A percentile compares a stretch with the other conserved stretches of the same genome.
phyloP scores from a whole-genome alignment of 208 protist genomes.

The Crithidia bombi region DNA sequence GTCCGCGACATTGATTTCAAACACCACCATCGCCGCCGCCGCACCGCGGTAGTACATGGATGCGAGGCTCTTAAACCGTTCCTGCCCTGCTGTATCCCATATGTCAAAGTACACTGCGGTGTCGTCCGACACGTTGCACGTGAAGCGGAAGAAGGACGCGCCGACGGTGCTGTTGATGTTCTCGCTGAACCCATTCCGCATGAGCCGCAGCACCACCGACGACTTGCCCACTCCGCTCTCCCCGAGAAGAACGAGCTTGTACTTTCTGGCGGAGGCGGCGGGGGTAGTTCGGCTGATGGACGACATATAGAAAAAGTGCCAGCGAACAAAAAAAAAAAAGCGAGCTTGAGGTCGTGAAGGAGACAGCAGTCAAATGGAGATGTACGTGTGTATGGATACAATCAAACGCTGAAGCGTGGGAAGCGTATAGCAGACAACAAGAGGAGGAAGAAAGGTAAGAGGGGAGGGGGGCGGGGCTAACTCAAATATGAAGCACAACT shows the following conservation, averaged over 20 bases:
- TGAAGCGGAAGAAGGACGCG: constrained; percentile 85
- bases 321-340: neutral
- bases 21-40: constrained; percentile 94
- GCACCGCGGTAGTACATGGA: constrained; percentile 94
- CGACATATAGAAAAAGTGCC: constrained; percentile 3
- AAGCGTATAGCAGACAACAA: too few relatives aligned
- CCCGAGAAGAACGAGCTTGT: constrained; percentile 89
- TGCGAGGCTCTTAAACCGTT: constrained; percentile 88
- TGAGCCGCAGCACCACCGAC: constrained; percentile 83
- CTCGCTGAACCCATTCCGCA: constrained; percentile 77
- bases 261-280: constrained; percentile 46
- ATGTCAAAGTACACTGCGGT: constrained; percentile 82
- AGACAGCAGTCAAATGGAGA: neutral
- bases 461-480: too few relatives aligned
- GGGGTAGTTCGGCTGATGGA: constrained; percentile 15
- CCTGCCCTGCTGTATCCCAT: constrained; percentile 92
- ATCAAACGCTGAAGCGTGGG: too few relatives aligned
- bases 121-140: constrained; percentile 59
- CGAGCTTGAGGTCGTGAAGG: neutral
- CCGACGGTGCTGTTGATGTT: constrained; percentile 82
- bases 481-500: too few relatives aligned
- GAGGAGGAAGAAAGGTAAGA: too few relatives aligned
- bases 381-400: neutral
- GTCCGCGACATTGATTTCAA: constrained; percentile 95
- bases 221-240: constrained; percentile 93